Evolutionary conservation across 1,284 basidiomycete genomes (phyloP).

Genomic region (Moniliophthora roreri): DNA sequence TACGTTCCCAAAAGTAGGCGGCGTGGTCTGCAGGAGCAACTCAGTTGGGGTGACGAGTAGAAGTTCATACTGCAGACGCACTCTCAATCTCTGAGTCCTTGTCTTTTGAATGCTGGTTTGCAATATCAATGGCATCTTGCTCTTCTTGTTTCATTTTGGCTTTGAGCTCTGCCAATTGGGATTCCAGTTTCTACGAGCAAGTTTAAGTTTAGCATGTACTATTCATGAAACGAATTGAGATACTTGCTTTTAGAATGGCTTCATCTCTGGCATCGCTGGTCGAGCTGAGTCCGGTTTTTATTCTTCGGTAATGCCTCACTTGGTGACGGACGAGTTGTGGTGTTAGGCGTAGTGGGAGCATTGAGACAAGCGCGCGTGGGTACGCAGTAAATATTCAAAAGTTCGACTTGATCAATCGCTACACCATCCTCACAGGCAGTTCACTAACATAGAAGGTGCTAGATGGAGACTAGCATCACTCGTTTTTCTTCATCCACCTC

Average conservation of each 20-base stretch:
- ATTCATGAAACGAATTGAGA: not conserved
- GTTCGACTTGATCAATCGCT: too few relatives aligned
- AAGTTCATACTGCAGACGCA: not conserved
- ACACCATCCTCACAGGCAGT: too few relatives aligned
- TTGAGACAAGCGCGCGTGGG: not conserved
- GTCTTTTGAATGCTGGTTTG: conserved; percentile 19
- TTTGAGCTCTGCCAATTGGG: conserved; percentile 25
- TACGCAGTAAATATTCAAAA: too few relatives aligned
- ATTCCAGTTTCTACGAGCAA: conserved; percentile 26
- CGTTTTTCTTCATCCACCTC: too few relatives aligned
- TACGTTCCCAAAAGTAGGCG: conserved; percentile 31
- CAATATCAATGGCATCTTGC: conserved; percentile 20
- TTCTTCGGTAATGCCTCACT: not conserved
- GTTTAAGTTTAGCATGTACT: not conserved
- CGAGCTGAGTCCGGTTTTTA: not conserved
- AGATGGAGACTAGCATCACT: too few relatives aligned
- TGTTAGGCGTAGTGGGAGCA: not conserved
- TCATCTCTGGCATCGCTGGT: conserved; percentile 3
- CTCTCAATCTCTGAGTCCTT: conserved; percentile 9
- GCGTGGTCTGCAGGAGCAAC: conserved; percentile 25
- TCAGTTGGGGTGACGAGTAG: conserved; percentile 1
- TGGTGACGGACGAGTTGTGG: not conserved
- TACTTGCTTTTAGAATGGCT: not conserved
- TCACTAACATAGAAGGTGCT: too few relatives aligned
- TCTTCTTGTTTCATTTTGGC: conserved; percentile 26